Evolutionary conservation across 2,329 filamentous ascomycete species (phyloP), one percentile per base, ranked within the genome.

Genomic region (Colletotrichum orchidophilum): DNA sequence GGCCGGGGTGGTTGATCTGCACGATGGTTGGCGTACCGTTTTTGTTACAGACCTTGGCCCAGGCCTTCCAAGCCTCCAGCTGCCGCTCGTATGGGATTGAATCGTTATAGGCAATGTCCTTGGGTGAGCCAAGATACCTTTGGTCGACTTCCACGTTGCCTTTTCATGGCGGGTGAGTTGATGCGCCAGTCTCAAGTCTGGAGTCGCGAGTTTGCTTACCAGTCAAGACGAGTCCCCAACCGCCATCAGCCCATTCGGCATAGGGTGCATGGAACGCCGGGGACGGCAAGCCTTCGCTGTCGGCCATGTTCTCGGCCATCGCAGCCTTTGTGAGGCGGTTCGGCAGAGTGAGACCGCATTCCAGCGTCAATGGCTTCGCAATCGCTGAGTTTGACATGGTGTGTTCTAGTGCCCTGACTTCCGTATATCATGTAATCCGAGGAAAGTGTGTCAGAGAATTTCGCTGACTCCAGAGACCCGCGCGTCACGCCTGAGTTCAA

Each of bases 281-380:
- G 13, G 81, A 82, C 0, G 87, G 87, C 1, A 84, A 80, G 31
- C 85, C 73, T 66, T 85, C 77, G 5, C 75, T 77, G 73, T 83
- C 80, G 29, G 81, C 80, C 76, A 86, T 77, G 5, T 73, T 73
- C 73, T 88, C 85, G 5, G 86, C 82, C 80, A 90, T 83, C 35
- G 88, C 86, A 54, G 88, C 82, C 73, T 87, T 83, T 54, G 77
- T 81, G 1, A 91, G 81, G 5, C 88, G 85, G 74, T 91, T 91
- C 3, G 86, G 86, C 3, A 91, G 76, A 0, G 81, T 83, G 29
- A 91, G 80, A 1, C 89, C 89, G 75, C 87, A 88, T 71, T 86
- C 85, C 1, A 90, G 81, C 46, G 83, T 87, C 18, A 88, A 75
- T 0, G 87, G 82, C 42, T 71, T 71, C 1, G 68, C 63, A 31